A percentile compares a stretch with the other conserved stretches of the same genome.
Evolutionary conservation across 495 filamentous ascomycete species (phyloP).

Genomic region (Penicillium longicatenatum): DNA sequence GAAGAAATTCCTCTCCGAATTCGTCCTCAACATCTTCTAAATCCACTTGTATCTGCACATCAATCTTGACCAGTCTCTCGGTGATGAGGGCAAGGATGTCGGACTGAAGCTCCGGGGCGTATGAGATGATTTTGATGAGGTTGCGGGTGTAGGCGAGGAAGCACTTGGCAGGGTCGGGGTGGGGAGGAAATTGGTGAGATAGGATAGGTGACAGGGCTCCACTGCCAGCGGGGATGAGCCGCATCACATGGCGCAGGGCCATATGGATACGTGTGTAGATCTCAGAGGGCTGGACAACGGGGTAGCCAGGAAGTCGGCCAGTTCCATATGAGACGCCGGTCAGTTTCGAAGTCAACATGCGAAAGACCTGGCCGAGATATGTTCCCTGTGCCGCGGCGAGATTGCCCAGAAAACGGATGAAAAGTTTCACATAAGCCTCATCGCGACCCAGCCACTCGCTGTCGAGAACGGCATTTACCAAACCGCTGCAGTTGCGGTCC

Average conservation of each 20-base stretch:
- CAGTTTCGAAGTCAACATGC: constrained; percentile 80
- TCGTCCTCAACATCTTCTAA: constrained; percentile 83
- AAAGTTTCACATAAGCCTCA: constrained; percentile 75
- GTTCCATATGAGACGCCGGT: constrained; percentile 52
- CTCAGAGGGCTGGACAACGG: constrained; percentile 56
- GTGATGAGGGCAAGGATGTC: constrained; percentile 84
- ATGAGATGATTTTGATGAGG: constrained; percentile 69
- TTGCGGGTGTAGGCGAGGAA: constrained; percentile 81
- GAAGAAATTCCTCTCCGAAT: constrained; percentile 55
- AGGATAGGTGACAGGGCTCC: constrained; percentile 66
- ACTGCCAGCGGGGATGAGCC: constrained; percentile 76
- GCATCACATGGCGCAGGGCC: constrained; percentile 72
- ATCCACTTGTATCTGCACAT: constrained; percentile 91
- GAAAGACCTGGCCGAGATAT: constrained; percentile 63
- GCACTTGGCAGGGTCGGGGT: constrained; percentile 67
- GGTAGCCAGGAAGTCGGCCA: constrained; percentile 61
- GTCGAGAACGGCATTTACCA: constrained; percentile 72
- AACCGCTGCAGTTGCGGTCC: constrained; percentile 67
- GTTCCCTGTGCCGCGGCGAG: constrained; percentile 76
- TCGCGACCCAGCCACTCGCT: constrained; percentile 86
- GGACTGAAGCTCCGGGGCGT: constrained; percentile 76
- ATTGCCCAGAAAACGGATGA: constrained; percentile 76
- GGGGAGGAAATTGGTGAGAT: constrained; percentile 68
- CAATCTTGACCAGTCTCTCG: constrained; percentile 83
- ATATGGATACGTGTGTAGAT: constrained; percentile 72